Base-by-base conservation (phyloP, 1,284 basidiomycete species). In the Apiotrichum porosum region DNA sequence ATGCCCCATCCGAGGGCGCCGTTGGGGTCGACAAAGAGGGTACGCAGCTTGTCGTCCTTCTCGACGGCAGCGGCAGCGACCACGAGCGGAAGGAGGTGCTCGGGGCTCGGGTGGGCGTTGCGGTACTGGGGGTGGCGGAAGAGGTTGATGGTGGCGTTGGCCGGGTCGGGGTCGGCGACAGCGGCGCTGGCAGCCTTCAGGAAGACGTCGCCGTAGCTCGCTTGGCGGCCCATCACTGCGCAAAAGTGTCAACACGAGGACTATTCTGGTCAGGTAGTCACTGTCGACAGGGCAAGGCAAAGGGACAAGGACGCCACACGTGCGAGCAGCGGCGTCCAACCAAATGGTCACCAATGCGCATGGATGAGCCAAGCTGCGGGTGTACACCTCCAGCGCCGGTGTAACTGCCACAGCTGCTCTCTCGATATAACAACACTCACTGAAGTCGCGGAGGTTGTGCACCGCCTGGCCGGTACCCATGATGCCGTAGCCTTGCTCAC, bases 391-490 rank as follows among this genome's bases (percentile, higher is more conserved):
- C n/a, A n/a, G n/a, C n/a, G n/a, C n/a, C n/a, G n/a, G n/a, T n/a
- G n/a, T n/a, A n/a, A n/a, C n/a, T n/a, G n/a, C n/a, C n/a, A n/a
- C n/a, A n/a, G n/a, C n/a, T n/a, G n/a, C n/a, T n/a, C n/a, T n/a
- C n/a, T n/a, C n/a, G n/a, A n/a, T n/a, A n/a, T n/a, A n/a, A n/a
- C n/a, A n/a, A n/a, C 26, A 28, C 66, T 48, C 38, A 66, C 63
- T 61, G 38, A 57, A 44, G 44, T 73, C 72, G 28, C 72, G 62
- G 0, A 74, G 58, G 44, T 73, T 73, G 53, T 74, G 72, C 2
- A 73, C 68, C 1, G 60, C 58, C 49, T 71, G 69, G 2, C 71
- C 71, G 10, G 67, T 64, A 9, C 57, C 64, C 28, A 73, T 57
- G 47, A 73, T 60, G 1, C 55, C 56, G 53, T 71, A 73, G 0